phyloP scores from a whole-genome alignment of 805 yeast species.

The Lachancea mirantina region DNA sequence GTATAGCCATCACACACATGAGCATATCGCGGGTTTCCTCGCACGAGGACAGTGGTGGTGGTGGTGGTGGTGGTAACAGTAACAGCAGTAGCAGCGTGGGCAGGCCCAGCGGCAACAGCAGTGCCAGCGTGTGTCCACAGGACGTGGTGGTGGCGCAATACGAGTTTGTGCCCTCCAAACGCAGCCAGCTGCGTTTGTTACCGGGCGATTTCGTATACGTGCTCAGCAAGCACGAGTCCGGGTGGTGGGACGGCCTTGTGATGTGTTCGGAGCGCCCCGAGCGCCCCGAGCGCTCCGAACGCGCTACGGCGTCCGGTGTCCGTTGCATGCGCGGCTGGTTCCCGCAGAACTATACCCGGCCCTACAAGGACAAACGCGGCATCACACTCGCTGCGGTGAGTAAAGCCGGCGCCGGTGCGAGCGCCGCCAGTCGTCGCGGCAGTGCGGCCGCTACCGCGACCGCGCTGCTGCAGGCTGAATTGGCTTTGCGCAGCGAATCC shows the following conservation, averaged over 20 bases:
- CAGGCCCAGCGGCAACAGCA: neutral
- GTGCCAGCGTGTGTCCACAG: conserved; percentile 4
- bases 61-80: conserved; percentile 1
- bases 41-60: conserved; percentile 5
- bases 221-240: conserved; percentile 50
- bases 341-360: conserved; percentile 56
- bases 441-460: conserved; percentile 2
- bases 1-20: too few relatives aligned
- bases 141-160: conserved; percentile 19
- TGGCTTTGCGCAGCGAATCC: conserved; percentile 1
- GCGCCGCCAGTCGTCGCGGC: conserved; percentile 19
- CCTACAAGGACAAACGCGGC: conserved; percentile 18
- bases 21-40: conserved; percentile 7
- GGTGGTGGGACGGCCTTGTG: conserved; percentile 86
- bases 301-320: too few relatives aligned
- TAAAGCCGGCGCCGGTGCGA: conserved; percentile 31
- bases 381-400: conserved; percentile 10
- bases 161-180: conserved; percentile 13
- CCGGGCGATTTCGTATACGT: conserved; percentile 66
- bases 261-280: conserved; percentile 16
- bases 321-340: conserved; percentile 69
- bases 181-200: conserved; percentile 11
- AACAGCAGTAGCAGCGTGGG: neutral
- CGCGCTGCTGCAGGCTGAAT: neutral
- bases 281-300: conserved; percentile 33